Conservation (phyloP, 805 yeast species). For the Lachancea lanzarotensis region DNA sequence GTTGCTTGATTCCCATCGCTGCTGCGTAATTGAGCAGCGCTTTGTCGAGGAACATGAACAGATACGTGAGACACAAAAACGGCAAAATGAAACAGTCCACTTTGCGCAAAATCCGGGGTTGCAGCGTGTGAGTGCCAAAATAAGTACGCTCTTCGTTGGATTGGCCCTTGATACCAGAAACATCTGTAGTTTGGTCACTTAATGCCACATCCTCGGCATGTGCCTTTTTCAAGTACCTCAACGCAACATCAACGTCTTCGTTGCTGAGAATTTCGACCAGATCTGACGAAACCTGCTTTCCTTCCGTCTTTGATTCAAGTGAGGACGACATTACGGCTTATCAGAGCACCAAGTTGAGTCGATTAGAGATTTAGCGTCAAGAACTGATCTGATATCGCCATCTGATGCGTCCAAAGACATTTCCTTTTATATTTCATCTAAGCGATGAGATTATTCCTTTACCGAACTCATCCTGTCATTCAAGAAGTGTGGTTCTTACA, state of each 20-base stretch:
- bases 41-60: slow-evolving; percentile 54
- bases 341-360: too few relatives aligned
- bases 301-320: not conserved
- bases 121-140: slow-evolving; percentile 21
- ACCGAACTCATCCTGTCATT: not conserved
- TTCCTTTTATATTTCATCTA: not conserved
- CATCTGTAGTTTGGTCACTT: slow-evolving; percentile 9
- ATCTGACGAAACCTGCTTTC: slow-evolving; percentile 1
- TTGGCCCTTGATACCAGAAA: slow-evolving; percentile 1
- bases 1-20: slow-evolving; percentile 53
- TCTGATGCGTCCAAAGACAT: not conserved
- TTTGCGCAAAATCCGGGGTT: slow-evolving; percentile 28
- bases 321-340: not conserved
- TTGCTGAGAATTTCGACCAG: not conserved
- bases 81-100: slow-evolving; percentile 46
- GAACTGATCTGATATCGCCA: too few relatives aligned
- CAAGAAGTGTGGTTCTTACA: not conserved
- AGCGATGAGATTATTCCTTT: not conserved
- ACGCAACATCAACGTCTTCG: slow-evolving; percentile 22
- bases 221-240: slow-evolving; percentile 16
- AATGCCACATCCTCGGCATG: slow-evolving; percentile 14
- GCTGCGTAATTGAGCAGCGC: slow-evolving; percentile 55
- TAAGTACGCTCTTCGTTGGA: slow-evolving; percentile 11
- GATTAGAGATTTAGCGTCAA: too few relatives aligned
- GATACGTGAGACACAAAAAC: slow-evolving; percentile 46